Evolutionary conservation across 2,329 filamentous ascomycete species (phyloP).

Genomic region (Anthostomella pinea): DNA sequence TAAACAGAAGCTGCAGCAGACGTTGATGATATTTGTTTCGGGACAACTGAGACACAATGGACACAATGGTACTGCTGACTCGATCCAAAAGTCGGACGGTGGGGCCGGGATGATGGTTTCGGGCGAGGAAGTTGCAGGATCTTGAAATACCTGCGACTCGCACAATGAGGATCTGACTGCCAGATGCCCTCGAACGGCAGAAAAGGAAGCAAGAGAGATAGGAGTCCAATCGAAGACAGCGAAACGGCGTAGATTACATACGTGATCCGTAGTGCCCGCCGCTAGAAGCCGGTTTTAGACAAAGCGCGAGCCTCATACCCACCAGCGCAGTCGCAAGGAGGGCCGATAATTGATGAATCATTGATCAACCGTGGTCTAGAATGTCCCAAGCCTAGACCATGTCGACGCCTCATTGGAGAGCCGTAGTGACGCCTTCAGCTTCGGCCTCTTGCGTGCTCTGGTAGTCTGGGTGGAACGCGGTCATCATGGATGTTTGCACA

Average conservation of each 20-base stretch:
- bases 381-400: background rate
- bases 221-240: too few species aligned
- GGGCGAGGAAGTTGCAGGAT: too few species aligned
- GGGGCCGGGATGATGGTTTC: background rate
- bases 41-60: slow-evolving; percentile 1
- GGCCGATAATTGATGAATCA: slow-evolving; percentile 23
- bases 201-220: too few species aligned
- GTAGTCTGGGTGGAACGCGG: too few species aligned
- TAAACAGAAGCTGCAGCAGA: background rate
- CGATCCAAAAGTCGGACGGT: background rate
- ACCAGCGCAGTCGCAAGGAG: slow-evolving; percentile 8
- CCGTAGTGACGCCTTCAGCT: too few species aligned
- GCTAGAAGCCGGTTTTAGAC: slow-evolving; percentile 17
- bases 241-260: too few species aligned
- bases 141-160: slow-evolving; percentile 5
- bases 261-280: too few species aligned
- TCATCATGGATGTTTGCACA: too few species aligned
- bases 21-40: background rate
- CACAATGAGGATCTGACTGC: slow-evolving; percentile 5
- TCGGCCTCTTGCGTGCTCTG: too few species aligned
- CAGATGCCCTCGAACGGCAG: slow-evolving; percentile 11
- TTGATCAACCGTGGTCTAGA: background rate
- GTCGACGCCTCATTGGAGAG: too few species aligned
- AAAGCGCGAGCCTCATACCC: slow-evolving; percentile 10
- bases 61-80: background rate